Conservation (phyloP, 305 asterid species). For the Rubia tinctorum region DNA sequence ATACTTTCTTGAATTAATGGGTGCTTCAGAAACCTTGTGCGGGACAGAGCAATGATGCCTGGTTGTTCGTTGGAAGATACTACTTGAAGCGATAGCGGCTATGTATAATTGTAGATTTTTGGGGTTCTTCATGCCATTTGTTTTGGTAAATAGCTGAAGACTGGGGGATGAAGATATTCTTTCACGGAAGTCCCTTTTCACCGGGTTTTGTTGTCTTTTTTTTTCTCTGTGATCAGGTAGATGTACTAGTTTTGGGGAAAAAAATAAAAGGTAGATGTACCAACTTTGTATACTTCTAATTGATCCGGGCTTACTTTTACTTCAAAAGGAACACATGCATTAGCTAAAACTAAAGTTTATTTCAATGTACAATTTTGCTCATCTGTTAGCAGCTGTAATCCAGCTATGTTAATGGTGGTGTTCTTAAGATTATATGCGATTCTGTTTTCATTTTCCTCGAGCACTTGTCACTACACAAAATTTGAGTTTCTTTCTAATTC, state of each 20-base stretch:
- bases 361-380: neutral
- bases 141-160: conserved; percentile 1
- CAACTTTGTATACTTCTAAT: neutral
- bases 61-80: neutral
- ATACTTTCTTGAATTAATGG: neutral
- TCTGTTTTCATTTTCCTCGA: neutral
- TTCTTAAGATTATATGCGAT: neutral
- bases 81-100: neutral
- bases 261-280: neutral
- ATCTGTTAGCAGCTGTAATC: neutral
- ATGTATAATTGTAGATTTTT: neutral
- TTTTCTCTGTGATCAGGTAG: neutral
- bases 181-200: neutral
- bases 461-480: neutral
- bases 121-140: neutral
- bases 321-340: neutral
- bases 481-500: neutral
- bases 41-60: no score
- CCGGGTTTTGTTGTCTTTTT: neutral
- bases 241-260: neutral
- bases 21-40: neutral
- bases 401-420: neutral
- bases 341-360: no score
- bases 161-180: conserved; percentile 8
- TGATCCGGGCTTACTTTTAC: neutral